These are phyloP conservation scores for Colletotrichum gigasporum DNA, from an alignment of 2,329 filamentous ascomycete species.

Conservation along the genomic window DNA sequence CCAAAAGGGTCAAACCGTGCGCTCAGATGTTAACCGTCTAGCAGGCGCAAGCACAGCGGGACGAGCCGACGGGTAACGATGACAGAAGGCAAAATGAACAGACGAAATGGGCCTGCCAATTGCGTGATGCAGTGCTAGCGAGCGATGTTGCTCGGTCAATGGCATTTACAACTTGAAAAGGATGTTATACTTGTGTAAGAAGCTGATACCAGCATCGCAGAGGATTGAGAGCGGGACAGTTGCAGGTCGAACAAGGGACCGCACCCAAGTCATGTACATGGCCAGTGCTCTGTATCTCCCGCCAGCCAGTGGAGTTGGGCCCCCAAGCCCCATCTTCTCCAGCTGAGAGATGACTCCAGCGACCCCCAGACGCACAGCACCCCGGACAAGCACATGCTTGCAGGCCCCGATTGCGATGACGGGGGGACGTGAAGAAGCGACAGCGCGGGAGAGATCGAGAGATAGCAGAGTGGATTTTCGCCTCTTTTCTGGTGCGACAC, in stretches of 20 bases:
- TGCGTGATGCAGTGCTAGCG: too few species aligned
- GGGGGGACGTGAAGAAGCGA: background rate
- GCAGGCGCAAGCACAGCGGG: background rate
- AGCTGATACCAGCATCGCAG: too few species aligned
- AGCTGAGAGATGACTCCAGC: background rate
- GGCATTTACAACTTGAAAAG: too few species aligned
- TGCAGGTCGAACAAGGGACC: too few species aligned
- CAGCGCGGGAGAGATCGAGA: background rate
- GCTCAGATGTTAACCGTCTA: background rate
- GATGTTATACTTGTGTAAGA: too few species aligned
- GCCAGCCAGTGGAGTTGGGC: background rate
- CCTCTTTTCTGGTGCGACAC: background rate
- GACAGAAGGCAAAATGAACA: background rate
- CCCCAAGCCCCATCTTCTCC: background rate
- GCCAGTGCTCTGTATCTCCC: background rate
- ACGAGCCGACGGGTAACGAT: background rate
- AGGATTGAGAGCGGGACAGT: too few species aligned
- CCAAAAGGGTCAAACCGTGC: background rate
- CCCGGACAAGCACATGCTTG: constrained; percentile 20
- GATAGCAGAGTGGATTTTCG: constrained; percentile 2
- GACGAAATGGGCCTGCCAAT: background rate
- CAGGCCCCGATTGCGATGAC: background rate
- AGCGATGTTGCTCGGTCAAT: background rate
- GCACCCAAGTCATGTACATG: background rate
- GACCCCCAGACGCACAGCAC: background rate